Evolutionary conservation across 495 filamentous ascomycete species (phyloP).

Genomic region (Aspergillus carlsbadensis): DNA sequence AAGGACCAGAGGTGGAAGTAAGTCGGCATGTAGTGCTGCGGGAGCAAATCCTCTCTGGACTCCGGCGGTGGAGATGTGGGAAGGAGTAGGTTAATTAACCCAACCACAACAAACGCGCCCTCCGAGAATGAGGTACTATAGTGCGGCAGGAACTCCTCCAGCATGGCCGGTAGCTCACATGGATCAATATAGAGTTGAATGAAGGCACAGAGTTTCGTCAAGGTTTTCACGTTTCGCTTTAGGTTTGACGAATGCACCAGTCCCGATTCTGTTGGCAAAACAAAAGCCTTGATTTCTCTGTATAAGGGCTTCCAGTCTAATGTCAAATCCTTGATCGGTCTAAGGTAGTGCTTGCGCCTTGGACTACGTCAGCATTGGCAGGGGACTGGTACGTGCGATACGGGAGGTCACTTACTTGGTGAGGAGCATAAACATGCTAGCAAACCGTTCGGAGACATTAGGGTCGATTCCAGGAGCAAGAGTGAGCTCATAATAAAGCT

Average conservation of each 20-base stretch:
- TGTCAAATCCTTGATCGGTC: conserved; percentile 80
- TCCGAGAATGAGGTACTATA: conserved; percentile 92
- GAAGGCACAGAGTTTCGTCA: conserved; percentile 86
- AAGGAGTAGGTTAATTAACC: conserved; percentile 79
- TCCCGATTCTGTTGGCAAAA: conserved; percentile 77
- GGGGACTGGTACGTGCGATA: neutral
- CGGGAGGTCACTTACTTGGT: conserved; percentile 65
- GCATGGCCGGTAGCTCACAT: conserved; percentile 75
- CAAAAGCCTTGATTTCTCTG: conserved; percentile 85
- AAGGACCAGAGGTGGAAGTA: conserved; percentile 97
- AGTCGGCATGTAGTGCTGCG: conserved; percentile 81
- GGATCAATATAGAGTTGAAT: conserved; percentile 92
- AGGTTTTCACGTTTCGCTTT: conserved; percentile 68
- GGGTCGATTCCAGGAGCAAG: conserved; percentile 87
- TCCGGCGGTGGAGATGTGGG: conserved; percentile 79
- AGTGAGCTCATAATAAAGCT: conserved; percentile 90
- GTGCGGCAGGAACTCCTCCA: conserved; percentile 93
- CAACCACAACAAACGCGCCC: conserved; percentile 83
- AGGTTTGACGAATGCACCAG: conserved; percentile 60
- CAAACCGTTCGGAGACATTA: conserved; percentile 80
- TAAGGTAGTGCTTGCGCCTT: conserved; percentile 94
- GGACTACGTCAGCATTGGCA: conserved; percentile 27
- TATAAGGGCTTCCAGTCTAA: conserved; percentile 92
- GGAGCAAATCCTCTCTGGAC: conserved; percentile 68
- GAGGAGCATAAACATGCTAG: conserved; percentile 92